Evolutionary conservation across 2,329 filamentous ascomycete species (phyloP).

Genomic region (Fusarium temperatum): DNA sequence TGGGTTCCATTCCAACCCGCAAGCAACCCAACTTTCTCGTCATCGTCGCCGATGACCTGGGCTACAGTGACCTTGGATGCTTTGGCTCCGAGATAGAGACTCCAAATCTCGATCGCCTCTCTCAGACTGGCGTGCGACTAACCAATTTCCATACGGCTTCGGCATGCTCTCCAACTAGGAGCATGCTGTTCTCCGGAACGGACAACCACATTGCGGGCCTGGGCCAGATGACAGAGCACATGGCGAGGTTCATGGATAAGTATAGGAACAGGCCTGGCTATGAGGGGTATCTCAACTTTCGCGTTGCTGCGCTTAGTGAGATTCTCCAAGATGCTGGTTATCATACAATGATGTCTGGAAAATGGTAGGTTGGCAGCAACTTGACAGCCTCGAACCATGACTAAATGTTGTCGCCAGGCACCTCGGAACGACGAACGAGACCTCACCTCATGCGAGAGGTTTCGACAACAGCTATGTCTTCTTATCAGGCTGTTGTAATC

Average conservation of each 20-base stretch:
- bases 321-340: constrained; percentile 2
- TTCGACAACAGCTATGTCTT: constrained; percentile 55
- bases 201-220: constrained; percentile 64
- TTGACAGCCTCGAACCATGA: background rate
- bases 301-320: constrained; percentile 2
- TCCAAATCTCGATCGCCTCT: constrained; percentile 63
- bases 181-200: constrained; percentile 69
- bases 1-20: constrained; percentile 46
- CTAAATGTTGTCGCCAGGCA: constrained; percentile 9
- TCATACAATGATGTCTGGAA: constrained; percentile 7
- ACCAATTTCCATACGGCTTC: constrained; percentile 68
- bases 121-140: constrained; percentile 59
- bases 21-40: constrained; percentile 41
- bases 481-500: constrained; percentile 61
- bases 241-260: background rate
- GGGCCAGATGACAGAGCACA: constrained; percentile 60
- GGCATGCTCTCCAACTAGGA: constrained; percentile 65
- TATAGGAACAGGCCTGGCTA: background rate
- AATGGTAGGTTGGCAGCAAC: constrained; percentile 1
- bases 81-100: constrained; percentile 67
- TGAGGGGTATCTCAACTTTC: constrained; percentile 2
- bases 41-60: constrained; percentile 43
- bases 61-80: constrained; percentile 39
- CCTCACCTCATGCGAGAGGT: constrained; percentile 38
- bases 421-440: constrained; percentile 22